Conservation (phyloP, 2,329 filamentous ascomycete species). For the Diaporthe citrichinensis region DNA sequence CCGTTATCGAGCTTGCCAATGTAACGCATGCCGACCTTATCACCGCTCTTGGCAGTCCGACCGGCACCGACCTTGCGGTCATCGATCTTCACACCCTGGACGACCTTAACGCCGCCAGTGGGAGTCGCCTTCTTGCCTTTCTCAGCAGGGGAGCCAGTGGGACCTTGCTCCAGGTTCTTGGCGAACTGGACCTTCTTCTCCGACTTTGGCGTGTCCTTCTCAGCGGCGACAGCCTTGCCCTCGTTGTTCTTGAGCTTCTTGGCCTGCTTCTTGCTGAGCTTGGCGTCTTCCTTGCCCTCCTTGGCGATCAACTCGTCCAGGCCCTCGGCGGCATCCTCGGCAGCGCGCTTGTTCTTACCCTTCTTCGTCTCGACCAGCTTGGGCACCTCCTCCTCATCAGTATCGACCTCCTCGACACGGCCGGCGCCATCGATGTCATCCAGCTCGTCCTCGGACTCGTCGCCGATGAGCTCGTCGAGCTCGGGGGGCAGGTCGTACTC, state of each 20-base stretch:
- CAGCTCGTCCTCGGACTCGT: constrained; percentile 83
- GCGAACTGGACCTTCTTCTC: constrained; percentile 99
- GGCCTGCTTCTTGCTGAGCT: constrained; percentile 94
- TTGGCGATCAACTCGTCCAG: constrained; percentile 92
- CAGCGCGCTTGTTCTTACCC: constrained; percentile 95
- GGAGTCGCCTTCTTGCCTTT: constrained; percentile 55
- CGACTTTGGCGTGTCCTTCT: constrained; percentile 70
- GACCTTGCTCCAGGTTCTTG: constrained; percentile 98
- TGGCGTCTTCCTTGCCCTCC: constrained; percentile 75
- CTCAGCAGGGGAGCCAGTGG: constrained; percentile 75
- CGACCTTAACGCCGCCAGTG: constrained; percentile 78
- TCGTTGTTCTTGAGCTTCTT: constrained; percentile 99
- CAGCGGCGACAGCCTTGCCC: constrained; percentile 81
- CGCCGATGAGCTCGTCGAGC: constrained; percentile 79
- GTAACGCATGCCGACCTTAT: constrained; percentile 94
- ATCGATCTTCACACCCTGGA: constrained; percentile 92
- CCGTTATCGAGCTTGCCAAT: constrained; percentile 96
- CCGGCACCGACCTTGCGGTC: constrained; percentile 94
- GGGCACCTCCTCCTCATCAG: constrained; percentile 80
- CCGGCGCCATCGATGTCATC: constrained; percentile 81
- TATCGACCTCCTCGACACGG: constrained; percentile 86
- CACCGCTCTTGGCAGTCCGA: constrained; percentile 88
- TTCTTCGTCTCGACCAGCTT: constrained; percentile 72
- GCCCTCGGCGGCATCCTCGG: constrained; percentile 77
- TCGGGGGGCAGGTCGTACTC: constrained; percentile 88